These are phyloP conservation scores for Saussurea involucrata DNA, from an alignment of 129 eudicot species.

Conservation along the genomic window DNA sequence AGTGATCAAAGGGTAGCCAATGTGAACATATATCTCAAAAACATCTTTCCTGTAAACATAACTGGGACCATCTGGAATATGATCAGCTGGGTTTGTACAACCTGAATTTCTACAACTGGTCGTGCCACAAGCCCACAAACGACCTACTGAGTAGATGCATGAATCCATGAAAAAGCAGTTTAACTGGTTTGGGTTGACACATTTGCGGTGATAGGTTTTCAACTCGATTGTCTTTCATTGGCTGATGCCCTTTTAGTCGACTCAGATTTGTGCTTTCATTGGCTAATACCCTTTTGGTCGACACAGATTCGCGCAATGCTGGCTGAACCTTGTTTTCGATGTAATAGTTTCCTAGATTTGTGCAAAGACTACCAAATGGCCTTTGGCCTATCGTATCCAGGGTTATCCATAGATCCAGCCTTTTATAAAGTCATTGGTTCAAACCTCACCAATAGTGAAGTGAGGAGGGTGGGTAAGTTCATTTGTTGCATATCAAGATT, in stretches of 20 bases:
- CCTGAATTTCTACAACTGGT: constrained; percentile 13
- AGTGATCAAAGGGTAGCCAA: neutral
- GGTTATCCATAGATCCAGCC: too few species aligned
- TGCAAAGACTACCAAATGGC: too few species aligned
- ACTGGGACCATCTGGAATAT: neutral
- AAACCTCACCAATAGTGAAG: too few species aligned
- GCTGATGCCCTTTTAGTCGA: constrained; percentile 4
- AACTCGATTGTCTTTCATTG: neutral
- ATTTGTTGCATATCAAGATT: too few species aligned
- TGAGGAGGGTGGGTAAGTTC: too few species aligned
- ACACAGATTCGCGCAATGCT: too few species aligned
- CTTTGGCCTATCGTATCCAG: too few species aligned
- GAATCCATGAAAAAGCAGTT: constrained; percentile 70
- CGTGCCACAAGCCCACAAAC: constrained; percentile 59
- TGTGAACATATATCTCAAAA: neutral
- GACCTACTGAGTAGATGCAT: constrained; percentile 51
- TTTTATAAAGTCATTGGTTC: too few species aligned
- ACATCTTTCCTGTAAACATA: neutral
- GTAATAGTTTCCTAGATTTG: too few species aligned
- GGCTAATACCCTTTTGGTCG: too few species aligned
- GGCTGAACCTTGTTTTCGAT: constrained; percentile 7
- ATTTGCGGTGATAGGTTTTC: constrained; percentile 12
- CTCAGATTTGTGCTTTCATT: constrained; percentile 6
- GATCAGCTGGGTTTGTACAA: neutral
- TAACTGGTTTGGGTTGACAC: constrained; percentile 37